Evolutionary conservation across 2,329 filamentous ascomycete genomes (phyloP), one percentile per base, ranked within the genome.

Genomic region (Ceratocystiopsis brevicomis): DNA sequence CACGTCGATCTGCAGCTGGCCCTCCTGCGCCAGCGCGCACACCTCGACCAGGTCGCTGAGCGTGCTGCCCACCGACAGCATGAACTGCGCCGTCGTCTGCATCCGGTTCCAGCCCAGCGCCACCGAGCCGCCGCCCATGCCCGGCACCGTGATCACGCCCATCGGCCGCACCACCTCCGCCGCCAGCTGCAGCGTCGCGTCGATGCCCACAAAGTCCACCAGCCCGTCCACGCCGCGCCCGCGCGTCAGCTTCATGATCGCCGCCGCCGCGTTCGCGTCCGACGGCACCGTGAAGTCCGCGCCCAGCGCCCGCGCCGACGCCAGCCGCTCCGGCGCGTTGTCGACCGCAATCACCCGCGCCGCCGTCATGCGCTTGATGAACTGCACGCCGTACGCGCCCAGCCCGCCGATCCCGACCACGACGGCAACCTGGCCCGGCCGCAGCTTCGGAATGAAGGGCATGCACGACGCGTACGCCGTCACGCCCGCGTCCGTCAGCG

Each of bases 391-490:
- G 30, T 43, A 43, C n/a, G 37, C 25, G 17, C 41, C 41, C 18
- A 43, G 37, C 3, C 41, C 41, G 37, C 41, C 41, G 2, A 43
- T 18, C 30, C 41, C 41, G 16, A 43, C 35, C 1, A 43, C 41
- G 3, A 43, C 41, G 1, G 41, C 41, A 13, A 38, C 39, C 13
- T 43, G 33, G 14, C 41, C 41, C 2, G 41, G 41, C 12, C 41
- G 41, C 25, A 43, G 37, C 6, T 19, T 18, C 16, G 41, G 41
- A 37, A 43, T 43, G 30, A 43, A 43, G 36, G 39, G 38, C 41
- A 43, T 43, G 37, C 41, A 43, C 25, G 41, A 36, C 25, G 41
- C 32, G 41, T 43, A 43, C 14, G 41, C 41, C n/a, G 41, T 43
- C 36, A 43, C 32, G 37, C 41, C 41, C n/a, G 41, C 41, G 37